These are phyloP conservation scores for Magnaporthales sp. DNA, from an alignment of 2,329 filamentous ascomycete genomes.

Conservation along the genomic window DNA sequence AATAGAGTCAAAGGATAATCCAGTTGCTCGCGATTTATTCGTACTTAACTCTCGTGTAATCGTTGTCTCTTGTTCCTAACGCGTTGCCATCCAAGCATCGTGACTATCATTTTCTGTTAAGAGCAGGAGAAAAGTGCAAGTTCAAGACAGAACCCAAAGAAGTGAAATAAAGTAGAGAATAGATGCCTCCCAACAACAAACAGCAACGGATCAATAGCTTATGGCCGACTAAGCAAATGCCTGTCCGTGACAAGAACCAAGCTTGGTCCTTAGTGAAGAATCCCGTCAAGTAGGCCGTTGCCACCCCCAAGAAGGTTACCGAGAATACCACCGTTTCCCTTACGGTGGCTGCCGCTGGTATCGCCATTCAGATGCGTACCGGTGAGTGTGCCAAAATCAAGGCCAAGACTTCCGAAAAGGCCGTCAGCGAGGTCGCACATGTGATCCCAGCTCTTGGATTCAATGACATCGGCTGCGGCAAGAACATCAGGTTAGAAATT, in stretches of 20 bases:
- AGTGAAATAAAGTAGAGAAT: background rate
- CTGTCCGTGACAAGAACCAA: background rate
- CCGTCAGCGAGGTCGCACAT: background rate
- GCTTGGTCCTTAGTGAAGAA: background rate
- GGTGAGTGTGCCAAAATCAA: background rate
- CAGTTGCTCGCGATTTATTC: no score
- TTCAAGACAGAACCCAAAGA: background rate
- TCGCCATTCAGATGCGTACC: background rate
- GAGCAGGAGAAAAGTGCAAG: background rate
- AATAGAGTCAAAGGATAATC: no score
- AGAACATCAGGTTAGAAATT: no score
- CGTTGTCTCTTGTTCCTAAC: background rate
- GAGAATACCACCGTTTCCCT: background rate
- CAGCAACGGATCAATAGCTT: background rate
- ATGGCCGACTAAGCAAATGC: background rate
- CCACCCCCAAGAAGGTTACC: background rate
- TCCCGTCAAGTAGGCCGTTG: background rate
- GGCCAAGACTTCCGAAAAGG: background rate
- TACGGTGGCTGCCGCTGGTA: background rate
- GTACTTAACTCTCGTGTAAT: background rate
- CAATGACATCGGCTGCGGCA: background rate
- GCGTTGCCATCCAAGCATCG: background rate
- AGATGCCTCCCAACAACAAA: background rate
- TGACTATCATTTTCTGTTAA: background rate
- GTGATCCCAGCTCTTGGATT: background rate